Base-by-base conservation (phyloP, 225 moss, liverwort and hornwort genomes). In the Lunularia cruciata region DNA sequence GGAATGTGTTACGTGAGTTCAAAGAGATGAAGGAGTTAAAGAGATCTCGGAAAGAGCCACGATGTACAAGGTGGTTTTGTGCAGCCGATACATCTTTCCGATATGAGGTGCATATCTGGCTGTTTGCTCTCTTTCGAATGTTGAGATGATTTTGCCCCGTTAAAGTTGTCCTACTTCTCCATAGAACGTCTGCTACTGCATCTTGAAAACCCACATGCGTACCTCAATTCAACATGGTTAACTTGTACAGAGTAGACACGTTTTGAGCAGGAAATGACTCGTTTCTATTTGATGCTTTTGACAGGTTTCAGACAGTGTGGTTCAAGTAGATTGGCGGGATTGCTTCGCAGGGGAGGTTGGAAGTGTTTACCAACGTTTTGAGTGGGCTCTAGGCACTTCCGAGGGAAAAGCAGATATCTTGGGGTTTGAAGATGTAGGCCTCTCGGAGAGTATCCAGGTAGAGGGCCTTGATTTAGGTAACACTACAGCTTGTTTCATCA, bases 11-110 rank as follows among this genome's bases (percentile, higher is more conserved):
- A 70, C 93, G 93, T 64, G 98, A 98, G 76, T 98, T 98, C 68
- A 98, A 98, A 70, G 98, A 98, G 78, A 98, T 98, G 98, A 98
- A 98, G 81, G 98, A 98, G 78, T 76, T 98, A 63, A 98, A 93
- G 81, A 83, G 98, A 71, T 86, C 93, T 8, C 89, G 93, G 46
- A 98, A 91, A 83, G 98, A 93, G 84, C 91, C 93, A 38, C 85
- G 86, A 42, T 98, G 98, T 70, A 98, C 93, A 60, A 81, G 84
- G 68, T 93, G 98, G 98, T 98, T 98, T 78, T 98, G 98, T 75
- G 88, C 98, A 79, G 98, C 98, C 68, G 98, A 98, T 73, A 91
- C 93, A 53, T 81, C 82, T 49, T 87, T 98, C 78, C 94, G 91
- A 81, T 98, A 98, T 75, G 98, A 98, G 98, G 98, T 98, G 79